Percentiles rank a stretch among this genome's conserved stretches.
These are phyloP conservation scores for Krasilnikovozyma curviuscula DNA, from an alignment of 768 basidiomycete species.

Conservation along the genomic window DNA sequence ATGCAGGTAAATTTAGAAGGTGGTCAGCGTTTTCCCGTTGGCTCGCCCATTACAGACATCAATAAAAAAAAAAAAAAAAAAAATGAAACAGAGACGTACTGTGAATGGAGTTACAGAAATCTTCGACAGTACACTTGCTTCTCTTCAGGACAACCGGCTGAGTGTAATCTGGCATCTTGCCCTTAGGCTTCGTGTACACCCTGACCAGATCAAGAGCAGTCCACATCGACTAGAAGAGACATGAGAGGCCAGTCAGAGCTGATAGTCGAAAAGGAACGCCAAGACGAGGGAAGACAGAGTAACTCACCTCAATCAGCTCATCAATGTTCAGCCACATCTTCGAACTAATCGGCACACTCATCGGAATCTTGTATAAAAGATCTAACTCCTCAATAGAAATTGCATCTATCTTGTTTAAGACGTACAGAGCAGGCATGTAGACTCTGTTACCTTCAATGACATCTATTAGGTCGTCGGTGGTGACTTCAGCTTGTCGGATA, in stretches of 20 bases:
- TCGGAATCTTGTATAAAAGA: slow-evolving; percentile 75
- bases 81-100: neutral
- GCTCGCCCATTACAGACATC: neutral
- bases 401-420: slow-evolving; percentile 63
- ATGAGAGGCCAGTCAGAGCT: neutral
- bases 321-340: slow-evolving; percentile 92
- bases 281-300: neutral
- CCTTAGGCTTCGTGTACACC: slow-evolving; percentile 85
- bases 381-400: slow-evolving; percentile 97
- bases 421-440: slow-evolving; percentile 81
- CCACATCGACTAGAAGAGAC: slow-evolving; percentile 53
- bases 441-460: slow-evolving; percentile 95
- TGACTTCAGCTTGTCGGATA: slow-evolving; percentile 78
- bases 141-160: slow-evolving; percentile 61
- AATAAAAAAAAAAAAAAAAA: neutral
- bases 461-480: slow-evolving; percentile 88
- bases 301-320: slow-evolving; percentile 48
- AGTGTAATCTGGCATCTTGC: slow-evolving; percentile 72
- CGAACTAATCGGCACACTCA: slow-evolving; percentile 72
- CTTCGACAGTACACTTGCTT: slow-evolving; percentile 38
- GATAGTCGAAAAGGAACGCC: neutral
- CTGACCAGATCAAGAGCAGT: slow-evolving; percentile 75
- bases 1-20: neutral
- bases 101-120: neutral
- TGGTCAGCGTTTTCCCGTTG: neutral